Evolutionary conservation across 1,139 yeast genomes (phyloP), one percentile per base, ranked within the genome.

Genomic region (Pichia sp.): DNA sequence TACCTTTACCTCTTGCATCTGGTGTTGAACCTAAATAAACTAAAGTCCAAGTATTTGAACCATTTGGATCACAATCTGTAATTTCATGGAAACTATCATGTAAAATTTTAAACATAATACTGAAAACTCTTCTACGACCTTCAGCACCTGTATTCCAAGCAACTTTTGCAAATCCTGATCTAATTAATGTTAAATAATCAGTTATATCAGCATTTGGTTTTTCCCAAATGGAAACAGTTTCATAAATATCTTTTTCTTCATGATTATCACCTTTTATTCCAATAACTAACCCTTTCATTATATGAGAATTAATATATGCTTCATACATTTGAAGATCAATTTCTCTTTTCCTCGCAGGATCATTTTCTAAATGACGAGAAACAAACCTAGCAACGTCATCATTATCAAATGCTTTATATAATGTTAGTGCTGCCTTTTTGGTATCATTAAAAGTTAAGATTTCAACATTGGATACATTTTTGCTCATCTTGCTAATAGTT

Each of bases 1-100:
- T 80, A 7, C 87, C 87, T 62, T 81, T 81, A 36, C 87, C 87
- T 58, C 84, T 70, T 8, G 85, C 84, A 28, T 65, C 59, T n/a
- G 72, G 73, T 9, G 75, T 67, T 7, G 83, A 75, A 2, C 86
- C 87, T 42, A 81, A 65, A 58, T 81, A 81, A 36, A 81, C 84
- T 58, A 81, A 71, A 25, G 84, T 79, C 67, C 73, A 81, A 7
- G 72, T 62, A 40, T 72, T 70, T 48, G 72, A 73, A 43, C 66
- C 40, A 7, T 53, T 38, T 5, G 51, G 64, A 41, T 58, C 71
- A 53, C 42, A 56, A 30, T 62, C 58, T 47, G 63, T 54, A 36
- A 62, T 62, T 34, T 63, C 61, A 34, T 58, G 58, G 52, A 62
- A 67, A 36, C 77, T 71, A 49, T 76, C 78, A 56, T 78, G 82